Base-by-base conservation (phyloP, 176 grass and related monocot species). In the Cenchrus americanus region DNA sequence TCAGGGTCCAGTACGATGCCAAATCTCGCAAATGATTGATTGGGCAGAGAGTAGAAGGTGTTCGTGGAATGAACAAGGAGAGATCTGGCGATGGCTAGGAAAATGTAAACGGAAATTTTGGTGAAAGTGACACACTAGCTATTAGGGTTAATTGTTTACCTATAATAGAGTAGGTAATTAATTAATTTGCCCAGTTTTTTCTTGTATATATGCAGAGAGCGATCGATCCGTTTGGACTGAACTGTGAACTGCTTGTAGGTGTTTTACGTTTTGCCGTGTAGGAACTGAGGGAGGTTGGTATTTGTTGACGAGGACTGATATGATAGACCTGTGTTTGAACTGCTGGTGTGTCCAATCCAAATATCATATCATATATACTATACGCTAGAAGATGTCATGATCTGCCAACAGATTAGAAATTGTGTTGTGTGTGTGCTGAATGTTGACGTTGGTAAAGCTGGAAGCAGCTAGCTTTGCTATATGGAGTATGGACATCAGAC, bases 271-370 rank as follows among this genome's bases (percentile, higher is more conserved):
- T 46, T 66, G 3, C 22, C 44, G 62, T 22, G 34, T 41, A 76
- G 15, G 49, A 84, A 66, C 23, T 64, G 58, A 53, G 81, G 61
- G 46, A 64, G 62, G 70, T 75, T 66, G 49, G 44, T 83, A 65
- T 49, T 10, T 51, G 82, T 65, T 66, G 60, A 84, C 82, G 82
- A 83, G 59, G 70, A 84, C 49, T 43, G 70, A 52, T 73, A 65
- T 74, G 82, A 66, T 27, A 14, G 46, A 42, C 51, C 21, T 27
- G 14, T 70, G n/a, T 42, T 42, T 42, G 8, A 23, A 43, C 30
- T 40, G 21, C 10, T 22, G 46, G 22, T 22, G 44, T 50, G 7
- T 72, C 22, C 68, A 71, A 37, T 37, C 34, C 34, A 37, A 37
- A 37, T 26, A 70, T 69, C 41, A 37, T 26, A 70, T 69, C 41